Evolutionary conservation across 495 filamentous ascomycete species (phyloP), one percentile per base, ranked within the genome.

Genomic region (Immersiella caudata): DNA sequence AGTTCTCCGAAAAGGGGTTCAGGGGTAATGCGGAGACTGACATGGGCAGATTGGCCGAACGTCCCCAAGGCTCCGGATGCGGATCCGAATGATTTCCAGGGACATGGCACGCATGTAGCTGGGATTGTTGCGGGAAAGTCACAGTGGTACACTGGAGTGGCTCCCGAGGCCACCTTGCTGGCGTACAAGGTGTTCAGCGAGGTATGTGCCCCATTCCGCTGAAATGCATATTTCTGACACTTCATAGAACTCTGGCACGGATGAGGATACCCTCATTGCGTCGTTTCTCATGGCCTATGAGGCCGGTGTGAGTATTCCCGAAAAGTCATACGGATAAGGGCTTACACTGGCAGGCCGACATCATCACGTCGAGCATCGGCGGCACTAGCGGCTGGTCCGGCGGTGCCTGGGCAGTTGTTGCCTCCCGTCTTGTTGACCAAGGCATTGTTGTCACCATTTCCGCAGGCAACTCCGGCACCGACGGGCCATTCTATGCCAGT

Each of bases 91-190:
- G 81, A 84, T 62, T 67, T 70, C 11, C 64, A 72, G 24, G 79
- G 79, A n/a, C 80, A 82, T 63, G 84, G 83, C 16, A 86, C 83
- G 11, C 81, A 82, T 61, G 81, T 82, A 18, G 69, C 81, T 21
- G 81, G 80, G n/a, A 81, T 83, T 33, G 81, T 86, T 71, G 82
- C 80, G 40, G 83, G 78, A 24, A 78, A 83, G 62, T 71, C 66
- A 51, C 73, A 76, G 14, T 72, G 70, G 76, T 82, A 82, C 62
- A 76, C 79, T 16, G 82, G 83, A 11, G 83, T 85, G 52, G 83
- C 83, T 14, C 83, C 83, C 1, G 79, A 82, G 59, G 81, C 81
- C 7, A 84, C 78, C 18, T 65, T 85, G 46, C 77, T 79, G 25
- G 74, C 75, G 9, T 86, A 81, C 67, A 83, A 82, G 61, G 80